phyloP scores from a whole-genome alignment of 208 protist species.

The Acanthamoeba royreba region DNA sequence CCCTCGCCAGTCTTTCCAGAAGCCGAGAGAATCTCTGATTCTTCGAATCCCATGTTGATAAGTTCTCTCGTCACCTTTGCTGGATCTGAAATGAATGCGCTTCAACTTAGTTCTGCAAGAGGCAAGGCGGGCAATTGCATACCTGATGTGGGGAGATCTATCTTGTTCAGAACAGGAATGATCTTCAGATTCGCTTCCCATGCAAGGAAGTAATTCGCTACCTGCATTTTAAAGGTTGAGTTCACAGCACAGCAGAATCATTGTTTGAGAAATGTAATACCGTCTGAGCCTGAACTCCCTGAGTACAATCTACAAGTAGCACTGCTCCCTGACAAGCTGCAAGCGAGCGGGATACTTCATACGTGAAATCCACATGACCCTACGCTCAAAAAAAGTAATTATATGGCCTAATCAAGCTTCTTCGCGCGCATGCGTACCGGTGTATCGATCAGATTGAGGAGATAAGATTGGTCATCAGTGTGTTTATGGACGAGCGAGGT shows the following conservation, averaged over 20 bases:
- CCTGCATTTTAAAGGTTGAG: not conserved
- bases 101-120: not conserved
- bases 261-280: not conserved
- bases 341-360: slow-evolving; percentile 94
- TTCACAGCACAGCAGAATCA: not conserved
- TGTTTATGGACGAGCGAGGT: slow-evolving; percentile 84
- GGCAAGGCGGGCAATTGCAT: too few relatives aligned
- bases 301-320: slow-evolving; percentile 90
- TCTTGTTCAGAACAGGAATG: slow-evolving; percentile 83
- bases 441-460: slow-evolving; percentile 97
- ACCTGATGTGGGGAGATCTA: slow-evolving; percentile 61
- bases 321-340: slow-evolving; percentile 87
- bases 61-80: slow-evolving; percentile 83
- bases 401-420: not conserved
- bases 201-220: slow-evolving; percentile 94
- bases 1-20: slow-evolving; percentile 90
- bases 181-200: slow-evolving; percentile 86
- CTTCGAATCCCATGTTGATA: slow-evolving; percentile 50
- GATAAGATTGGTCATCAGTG: slow-evolving; percentile 72
- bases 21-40: slow-evolving; percentile 74
- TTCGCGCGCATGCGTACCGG: slow-evolving; percentile 51
- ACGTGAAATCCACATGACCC: slow-evolving; percentile 96
- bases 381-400: slow-evolving; percentile 18
- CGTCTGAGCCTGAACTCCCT: slow-evolving; percentile 93
- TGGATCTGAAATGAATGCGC: slow-evolving; percentile 62